These are phyloP conservation scores for Chytriomyces sp. DNA, from an alignment of 192 early-diverging fungal species.

Conservation along the genomic window DNA sequence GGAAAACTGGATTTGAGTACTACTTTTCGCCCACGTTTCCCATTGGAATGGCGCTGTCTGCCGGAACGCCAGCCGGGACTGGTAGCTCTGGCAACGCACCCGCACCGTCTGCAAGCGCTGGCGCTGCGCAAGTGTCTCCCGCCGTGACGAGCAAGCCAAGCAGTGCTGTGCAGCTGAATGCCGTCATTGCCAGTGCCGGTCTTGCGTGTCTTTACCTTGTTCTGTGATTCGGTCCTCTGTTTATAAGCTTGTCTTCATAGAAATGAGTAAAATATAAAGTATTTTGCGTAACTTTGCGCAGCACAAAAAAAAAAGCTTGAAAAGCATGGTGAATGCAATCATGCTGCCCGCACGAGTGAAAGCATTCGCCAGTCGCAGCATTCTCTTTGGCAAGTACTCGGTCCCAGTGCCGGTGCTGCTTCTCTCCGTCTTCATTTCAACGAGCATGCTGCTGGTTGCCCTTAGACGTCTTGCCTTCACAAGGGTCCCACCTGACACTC, in stretches of 20 bases:
- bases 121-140: background rate
- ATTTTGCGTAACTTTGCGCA: background rate
- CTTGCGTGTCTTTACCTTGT: background rate
- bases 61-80: background rate
- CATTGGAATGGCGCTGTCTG: background rate
- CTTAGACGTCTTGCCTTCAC: too few relatives aligned
- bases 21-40: conserved; percentile 14
- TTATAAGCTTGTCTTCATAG: background rate
- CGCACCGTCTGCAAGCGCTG: background rate
- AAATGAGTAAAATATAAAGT: background rate
- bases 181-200: background rate
- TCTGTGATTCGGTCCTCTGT: background rate
- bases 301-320: background rate
- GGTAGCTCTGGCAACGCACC: background rate
- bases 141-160: background rate
- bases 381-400: too few relatives aligned
- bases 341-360: background rate
- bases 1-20: background rate
- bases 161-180: background rate
- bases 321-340: background rate
- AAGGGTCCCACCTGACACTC: too few relatives aligned
- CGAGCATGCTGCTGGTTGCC: too few relatives aligned
- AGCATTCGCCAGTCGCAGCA: background rate
- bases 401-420: too few relatives aligned
- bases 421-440: too few relatives aligned